These are phyloP conservation scores for Mortierella sp. DNA, from an alignment of 371 early-diverging fungal species.

Conservation along the genomic window DNA sequence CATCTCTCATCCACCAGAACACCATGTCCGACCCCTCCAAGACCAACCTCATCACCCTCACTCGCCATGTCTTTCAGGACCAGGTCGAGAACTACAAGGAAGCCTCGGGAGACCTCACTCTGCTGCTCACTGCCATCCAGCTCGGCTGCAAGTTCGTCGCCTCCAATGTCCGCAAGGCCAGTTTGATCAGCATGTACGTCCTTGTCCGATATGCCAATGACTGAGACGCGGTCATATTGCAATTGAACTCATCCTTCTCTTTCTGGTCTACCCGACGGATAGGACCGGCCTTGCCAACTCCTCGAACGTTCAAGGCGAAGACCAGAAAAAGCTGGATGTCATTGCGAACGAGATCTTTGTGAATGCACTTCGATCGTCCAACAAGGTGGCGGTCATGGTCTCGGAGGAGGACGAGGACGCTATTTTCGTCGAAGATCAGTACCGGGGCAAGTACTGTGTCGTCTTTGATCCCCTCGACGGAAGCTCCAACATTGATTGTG, in stretches of 20 bases:
- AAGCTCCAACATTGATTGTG: slow-evolving; percentile 97
- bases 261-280: slow-evolving; percentile 1
- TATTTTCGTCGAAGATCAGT: slow-evolving; percentile 81
- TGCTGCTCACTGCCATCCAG: slow-evolving; percentile 91
- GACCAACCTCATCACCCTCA: slow-evolving; percentile 94
- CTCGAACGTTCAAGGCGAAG: slow-evolving; percentile 94
- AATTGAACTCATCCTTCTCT: neutral
- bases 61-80: slow-evolving; percentile 90
- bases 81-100: slow-evolving; percentile 86
- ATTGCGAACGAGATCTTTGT: slow-evolving; percentile 98
- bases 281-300: slow-evolving; percentile 90
- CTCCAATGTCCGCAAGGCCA: slow-evolving; percentile 95
- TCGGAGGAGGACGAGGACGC: slow-evolving; percentile 97
- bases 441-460: slow-evolving; percentile 92
- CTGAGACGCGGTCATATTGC: no score
- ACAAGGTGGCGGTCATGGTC: slow-evolving; percentile 91
- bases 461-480: slow-evolving; percentile 98
- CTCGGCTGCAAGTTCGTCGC: slow-evolving; percentile 98
- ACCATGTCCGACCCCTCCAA: slow-evolving; percentile 48
- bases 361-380: slow-evolving; percentile 91
- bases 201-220: neutral
- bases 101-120: slow-evolving; percentile 94
- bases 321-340: slow-evolving; percentile 96
- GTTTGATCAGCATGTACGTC: slow-evolving; percentile 91
- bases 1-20: no score